Base-by-base conservation (phyloP, 371 early-diverging fungal genomes). In the Rhizopus stolonifer region DNA sequence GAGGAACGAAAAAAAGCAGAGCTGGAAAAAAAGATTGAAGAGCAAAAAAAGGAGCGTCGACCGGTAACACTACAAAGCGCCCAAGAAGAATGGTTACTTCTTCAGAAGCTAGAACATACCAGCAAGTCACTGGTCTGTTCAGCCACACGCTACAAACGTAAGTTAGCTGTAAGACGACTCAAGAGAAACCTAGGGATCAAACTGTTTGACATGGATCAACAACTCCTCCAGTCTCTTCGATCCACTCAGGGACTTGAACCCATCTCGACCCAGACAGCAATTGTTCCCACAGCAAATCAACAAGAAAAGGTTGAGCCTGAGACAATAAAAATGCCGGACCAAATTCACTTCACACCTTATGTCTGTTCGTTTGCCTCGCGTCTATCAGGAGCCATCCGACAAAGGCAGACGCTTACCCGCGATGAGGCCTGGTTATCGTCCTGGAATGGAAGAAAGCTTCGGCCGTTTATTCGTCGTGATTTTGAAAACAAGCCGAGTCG, bases 401-500 rank as follows among this genome's bases (percentile, higher is more conserved):
- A 63, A 33, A 70, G 71, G 29, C 56, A 71, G 60, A 76, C 84
- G 33, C 60, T 90, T 39, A 82, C 88, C 21, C 49, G 78, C 19
- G 72, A 74, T 7, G 74, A 73, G 13, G 62, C 84, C 2, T 70
- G 74, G 65, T 47, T 77, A 8, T 84, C 88, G 23, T 74, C 84
- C 4, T 88, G 82, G 71, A 80, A 82, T 19, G 89, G 88, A 8
- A 74, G 84, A 2, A 72, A 74, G 32, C 64, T 90, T 10, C 69
- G 79, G 21, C 89, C 90, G 1, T 87, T 68, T 57, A 79, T 93
- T 33, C 84, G 91, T 69, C 74, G 90, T 9, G 86, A 90, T 60
- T 81, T 67, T 50, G 71, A 72, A 26, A 72, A 66, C 19, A 52
- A 65, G 8, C 76, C 86, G 0, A 67, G 70, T 0, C 64, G 70